These are phyloP conservation scores for Taphrina pruni DNA, from an alignment of 1,139 yeast species.

Conservation along the genomic window DNA sequence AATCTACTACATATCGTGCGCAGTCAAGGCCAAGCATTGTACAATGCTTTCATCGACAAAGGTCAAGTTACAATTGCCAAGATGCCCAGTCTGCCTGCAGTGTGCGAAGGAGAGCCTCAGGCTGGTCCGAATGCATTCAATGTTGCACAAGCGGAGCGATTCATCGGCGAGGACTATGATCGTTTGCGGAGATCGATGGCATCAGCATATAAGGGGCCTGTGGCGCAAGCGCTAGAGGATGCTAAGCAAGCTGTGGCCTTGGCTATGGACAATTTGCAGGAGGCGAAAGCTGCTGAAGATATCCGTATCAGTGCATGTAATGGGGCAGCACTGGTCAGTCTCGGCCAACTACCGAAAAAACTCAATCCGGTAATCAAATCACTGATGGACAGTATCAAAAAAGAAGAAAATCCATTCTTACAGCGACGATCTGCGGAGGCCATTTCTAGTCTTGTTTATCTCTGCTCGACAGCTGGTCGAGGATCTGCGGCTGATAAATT, in stretches of 20 bases:
- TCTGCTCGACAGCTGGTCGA: constrained; percentile 65
- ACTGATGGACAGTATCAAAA: constrained; percentile 89
- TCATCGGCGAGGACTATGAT: constrained; percentile 68
- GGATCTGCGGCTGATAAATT: constrained; percentile 82
- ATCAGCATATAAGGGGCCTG: constrained; percentile 73
- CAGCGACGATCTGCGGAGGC: constrained; percentile 76
- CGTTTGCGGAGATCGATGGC: constrained; percentile 68
- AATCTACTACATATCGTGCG: constrained; percentile 85
- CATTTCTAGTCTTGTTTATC: constrained; percentile 66
- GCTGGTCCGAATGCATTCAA: constrained; percentile 96
- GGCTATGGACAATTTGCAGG: constrained; percentile 73
- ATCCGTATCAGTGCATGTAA: constrained; percentile 72
- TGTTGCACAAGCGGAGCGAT: constrained; percentile 73
- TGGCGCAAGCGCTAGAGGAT: constrained; percentile 78
- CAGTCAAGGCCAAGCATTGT: constrained; percentile 82
- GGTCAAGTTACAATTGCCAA: constrained; percentile 78
- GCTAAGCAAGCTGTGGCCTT: constrained; percentile 70
- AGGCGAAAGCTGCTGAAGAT: constrained; percentile 61
- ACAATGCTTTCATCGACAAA: constrained; percentile 74
- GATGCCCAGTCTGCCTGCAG: constrained; percentile 81
- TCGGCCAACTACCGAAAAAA: constrained; percentile 72
- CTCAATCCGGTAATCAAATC: constrained; percentile 87
- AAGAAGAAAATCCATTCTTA: constrained; percentile 68
- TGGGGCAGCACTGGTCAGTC: constrained; percentile 73
- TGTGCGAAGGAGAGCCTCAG: constrained; percentile 91